Percentiles rank a stretch among this genome's conserved stretches.
These are phyloP conservation scores for Cyphellophora europaea DNA, from an alignment of 2,329 filamentous ascomycete genomes.

Conservation along the genomic window DNA sequence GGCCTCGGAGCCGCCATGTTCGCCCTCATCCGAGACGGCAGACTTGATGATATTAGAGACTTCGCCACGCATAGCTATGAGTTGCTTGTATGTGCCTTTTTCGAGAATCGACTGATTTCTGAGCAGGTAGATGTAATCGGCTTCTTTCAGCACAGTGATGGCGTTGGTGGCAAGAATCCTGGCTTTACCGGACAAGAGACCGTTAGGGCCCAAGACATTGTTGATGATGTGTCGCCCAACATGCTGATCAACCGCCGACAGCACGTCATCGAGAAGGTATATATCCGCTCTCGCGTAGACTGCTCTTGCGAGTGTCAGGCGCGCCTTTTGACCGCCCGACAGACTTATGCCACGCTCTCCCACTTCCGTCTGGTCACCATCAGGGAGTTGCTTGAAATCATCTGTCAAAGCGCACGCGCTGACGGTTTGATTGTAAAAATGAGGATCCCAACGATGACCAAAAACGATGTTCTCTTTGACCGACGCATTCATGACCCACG, in stretches of 20 bases:
- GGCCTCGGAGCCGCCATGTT: slow-evolving; percentile 19
- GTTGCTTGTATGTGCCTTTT: slow-evolving; percentile 79
- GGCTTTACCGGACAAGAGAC: slow-evolving; percentile 75
- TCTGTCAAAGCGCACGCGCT: slow-evolving; percentile 83
- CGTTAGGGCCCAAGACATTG: slow-evolving; percentile 78
- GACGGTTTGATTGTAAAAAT: slow-evolving; percentile 89
- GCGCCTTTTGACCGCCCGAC: slow-evolving; percentile 91
- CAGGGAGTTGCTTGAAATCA: slow-evolving; percentile 84
- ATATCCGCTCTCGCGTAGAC: slow-evolving; percentile 97
- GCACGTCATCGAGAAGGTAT: slow-evolving; percentile 85
- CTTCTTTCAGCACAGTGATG: slow-evolving; percentile 79
- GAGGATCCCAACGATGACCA: slow-evolving; percentile 83
- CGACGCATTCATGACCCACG: slow-evolving; percentile 97
- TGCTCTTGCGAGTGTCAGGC: slow-evolving; percentile 80
- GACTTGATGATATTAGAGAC: slow-evolving; percentile 77
- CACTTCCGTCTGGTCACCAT: slow-evolving; percentile 93
- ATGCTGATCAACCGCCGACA: slow-evolving; percentile 97
- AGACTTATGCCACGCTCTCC: slow-evolving; percentile 94
- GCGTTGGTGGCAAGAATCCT: slow-evolving; percentile 91
- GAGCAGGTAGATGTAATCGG: slow-evolving; percentile 79
- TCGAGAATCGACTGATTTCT: slow-evolving; percentile 77
- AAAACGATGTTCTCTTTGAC: slow-evolving; percentile 97
- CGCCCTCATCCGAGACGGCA: slow-evolving; percentile 49
- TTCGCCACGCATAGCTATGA: slow-evolving; percentile 88
- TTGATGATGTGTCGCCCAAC: slow-evolving; percentile 93